A percentile compares a stretch with the other conserved stretches of the same genome.
Evolutionary conservation across 192 early-diverging fungal species (phyloP).

Genomic region (Linderina pennispora): DNA sequence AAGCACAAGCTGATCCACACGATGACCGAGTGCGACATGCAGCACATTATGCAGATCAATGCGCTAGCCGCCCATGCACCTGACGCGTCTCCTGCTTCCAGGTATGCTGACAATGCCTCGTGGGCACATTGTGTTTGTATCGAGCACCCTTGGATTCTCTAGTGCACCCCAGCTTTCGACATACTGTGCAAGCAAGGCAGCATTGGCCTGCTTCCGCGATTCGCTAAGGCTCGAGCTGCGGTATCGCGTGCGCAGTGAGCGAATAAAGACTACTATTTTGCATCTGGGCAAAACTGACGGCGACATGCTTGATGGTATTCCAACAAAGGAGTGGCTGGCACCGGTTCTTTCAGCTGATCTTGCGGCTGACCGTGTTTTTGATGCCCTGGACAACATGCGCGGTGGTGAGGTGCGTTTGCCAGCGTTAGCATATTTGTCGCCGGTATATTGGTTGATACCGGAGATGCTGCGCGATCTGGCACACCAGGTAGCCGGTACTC

Average conservation of each 20-base stretch:
- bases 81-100: slow-evolving; percentile 61
- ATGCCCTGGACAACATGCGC: slow-evolving; percentile 47
- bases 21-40: slow-evolving; percentile 50
- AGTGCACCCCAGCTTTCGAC: slow-evolving; percentile 55
- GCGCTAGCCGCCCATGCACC: slow-evolving; percentile 62
- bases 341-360: slow-evolving; percentile 51
- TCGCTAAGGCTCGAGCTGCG: slow-evolving; percentile 68
- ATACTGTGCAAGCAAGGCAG: slow-evolving; percentile 78
- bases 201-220: slow-evolving; percentile 63
- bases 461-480: slow-evolving; percentile 4
- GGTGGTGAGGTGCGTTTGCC: slow-evolving; percentile 46
- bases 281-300: slow-evolving; percentile 66
- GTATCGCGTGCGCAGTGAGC: slow-evolving; percentile 45
- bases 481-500: slow-evolving; percentile 14
- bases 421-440: slow-evolving; percentile 8
- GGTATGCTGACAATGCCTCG: slow-evolving; percentile 58
- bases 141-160: slow-evolving; percentile 28
- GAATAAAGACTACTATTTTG: slow-evolving; percentile 57
- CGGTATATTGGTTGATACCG: slow-evolving; percentile 26
- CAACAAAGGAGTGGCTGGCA: slow-evolving; percentile 53
- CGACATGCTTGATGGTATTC: slow-evolving; percentile 66
- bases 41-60: slow-evolving; percentile 61
- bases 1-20: slow-evolving; percentile 54
- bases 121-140: slow-evolving; percentile 67
- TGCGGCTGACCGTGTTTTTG: slow-evolving; percentile 56